These are phyloP conservation scores for Vitis rotundifolia DNA, from an alignment of 164 flowering plant species.

Conservation along the genomic window DNA sequence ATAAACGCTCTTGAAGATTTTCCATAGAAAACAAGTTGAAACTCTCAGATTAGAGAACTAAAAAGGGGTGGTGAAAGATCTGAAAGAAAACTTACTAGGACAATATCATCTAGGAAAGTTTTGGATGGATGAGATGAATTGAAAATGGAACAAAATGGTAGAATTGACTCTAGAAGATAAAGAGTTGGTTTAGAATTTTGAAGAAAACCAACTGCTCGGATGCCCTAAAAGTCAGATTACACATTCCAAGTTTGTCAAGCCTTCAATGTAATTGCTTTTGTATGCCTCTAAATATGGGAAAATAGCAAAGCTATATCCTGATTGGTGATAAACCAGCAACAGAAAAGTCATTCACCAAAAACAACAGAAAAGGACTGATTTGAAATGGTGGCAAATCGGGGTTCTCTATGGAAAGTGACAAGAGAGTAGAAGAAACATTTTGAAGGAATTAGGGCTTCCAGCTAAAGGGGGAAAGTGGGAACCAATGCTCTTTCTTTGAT, in stretches of 20 bases:
- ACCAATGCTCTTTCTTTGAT: too few species aligned
- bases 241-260: too few species aligned
- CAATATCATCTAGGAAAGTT: not conserved
- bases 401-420: not conserved
- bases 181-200: not conserved
- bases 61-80: not conserved
- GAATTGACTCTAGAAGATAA: not conserved
- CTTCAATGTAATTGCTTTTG: not conserved
- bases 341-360: not conserved
- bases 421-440: not conserved
- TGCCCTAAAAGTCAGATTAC: too few species aligned
- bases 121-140: not conserved
- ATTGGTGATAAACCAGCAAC: too few species aligned
- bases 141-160: not conserved
- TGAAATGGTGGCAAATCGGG: not conserved
- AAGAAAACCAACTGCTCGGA: not conserved
- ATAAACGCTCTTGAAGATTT: conserved; percentile 1
- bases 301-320: not conserved
- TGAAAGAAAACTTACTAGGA: not conserved
- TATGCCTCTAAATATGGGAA: not conserved
- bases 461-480: not conserved
- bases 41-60: not conserved
- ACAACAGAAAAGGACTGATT: too few species aligned
- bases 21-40: conserved; percentile 6
- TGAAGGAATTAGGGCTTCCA: not conserved